Conservation (phyloP, 352 stramenopile species). For the Pythium graminicola region DNA sequence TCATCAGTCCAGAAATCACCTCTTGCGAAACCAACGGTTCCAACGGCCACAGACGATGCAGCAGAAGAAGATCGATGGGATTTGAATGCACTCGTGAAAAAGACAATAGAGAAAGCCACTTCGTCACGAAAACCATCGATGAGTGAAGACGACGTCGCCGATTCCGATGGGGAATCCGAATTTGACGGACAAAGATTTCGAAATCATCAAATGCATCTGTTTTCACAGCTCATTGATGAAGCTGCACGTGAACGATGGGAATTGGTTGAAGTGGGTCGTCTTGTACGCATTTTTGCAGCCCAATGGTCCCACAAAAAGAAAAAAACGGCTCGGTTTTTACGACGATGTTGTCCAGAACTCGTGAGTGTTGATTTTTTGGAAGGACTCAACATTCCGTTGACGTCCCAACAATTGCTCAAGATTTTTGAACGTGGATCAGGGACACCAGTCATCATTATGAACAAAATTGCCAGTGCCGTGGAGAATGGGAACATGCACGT, state of each 20-base stretch:
- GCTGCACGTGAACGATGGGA: slow-evolving; percentile 72
- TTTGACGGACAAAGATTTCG: slow-evolving; percentile 15
- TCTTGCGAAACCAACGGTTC: no score
- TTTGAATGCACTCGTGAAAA: slow-evolving; percentile 15
- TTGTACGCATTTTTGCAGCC: slow-evolving; percentile 71
- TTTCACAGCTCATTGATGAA: slow-evolving; percentile 68
- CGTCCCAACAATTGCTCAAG: slow-evolving; percentile 46
- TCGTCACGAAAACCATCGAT: not conserved
- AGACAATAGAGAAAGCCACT: slow-evolving; percentile 1
- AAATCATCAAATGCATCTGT: slow-evolving; percentile 31
- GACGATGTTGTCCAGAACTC: slow-evolving; percentile 59
- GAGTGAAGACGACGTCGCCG: not conserved
- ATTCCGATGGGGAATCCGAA: not conserved
- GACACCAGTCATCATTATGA: slow-evolving; percentile 47
- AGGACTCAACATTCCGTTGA: slow-evolving; percentile 54
- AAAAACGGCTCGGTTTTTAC: slow-evolving; percentile 59
- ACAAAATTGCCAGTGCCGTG: slow-evolving; percentile 65
- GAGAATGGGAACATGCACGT: slow-evolving; percentile 66
- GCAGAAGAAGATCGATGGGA: slow-evolving; percentile 21
- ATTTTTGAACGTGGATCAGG: slow-evolving; percentile 69
- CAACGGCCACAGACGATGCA: not conserved
- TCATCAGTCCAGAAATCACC: not conserved
- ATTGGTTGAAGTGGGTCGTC: slow-evolving; percentile 64
- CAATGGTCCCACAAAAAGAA: slow-evolving; percentile 46
- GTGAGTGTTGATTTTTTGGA: slow-evolving; percentile 84